A percentile compares a stretch with the other conserved stretches of the same genome.
Conservation (phyloP, 1,284 basidiomycete species). For the Polyporus tsugae region DNA sequence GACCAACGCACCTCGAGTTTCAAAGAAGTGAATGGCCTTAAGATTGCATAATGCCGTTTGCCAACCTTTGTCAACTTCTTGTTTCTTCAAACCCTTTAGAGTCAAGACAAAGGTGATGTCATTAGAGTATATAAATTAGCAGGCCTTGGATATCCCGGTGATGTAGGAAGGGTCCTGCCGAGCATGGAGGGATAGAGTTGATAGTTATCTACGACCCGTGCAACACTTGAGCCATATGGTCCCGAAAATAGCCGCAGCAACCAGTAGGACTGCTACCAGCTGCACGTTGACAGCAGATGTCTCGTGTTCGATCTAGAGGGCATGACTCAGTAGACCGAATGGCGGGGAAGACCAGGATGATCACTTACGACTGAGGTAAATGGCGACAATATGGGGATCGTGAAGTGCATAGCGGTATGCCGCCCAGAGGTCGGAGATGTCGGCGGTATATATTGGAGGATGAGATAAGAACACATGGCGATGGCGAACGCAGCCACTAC, state of each 20-base stretch:
- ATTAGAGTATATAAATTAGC: neutral
- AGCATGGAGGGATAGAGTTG: neutral
- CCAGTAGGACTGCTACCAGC: slow-evolving; percentile 47
- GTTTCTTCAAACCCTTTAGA: no score
- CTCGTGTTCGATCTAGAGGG: slow-evolving; percentile 65
- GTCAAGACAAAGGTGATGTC: no score
- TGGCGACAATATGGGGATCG: slow-evolving; percentile 73
- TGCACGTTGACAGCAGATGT: slow-evolving; percentile 60
- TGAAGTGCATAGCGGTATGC: slow-evolving; percentile 60
- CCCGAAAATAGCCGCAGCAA: slow-evolving; percentile 8
- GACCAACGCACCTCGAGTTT: neutral
- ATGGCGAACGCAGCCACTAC: neutral
- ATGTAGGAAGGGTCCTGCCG: neutral
- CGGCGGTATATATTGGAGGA: neutral
- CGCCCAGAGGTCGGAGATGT: slow-evolving; percentile 39
- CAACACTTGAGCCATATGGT: slow-evolving; percentile 27
- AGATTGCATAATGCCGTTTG: no score
- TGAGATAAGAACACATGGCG: neutral
- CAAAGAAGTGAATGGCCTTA: no score
- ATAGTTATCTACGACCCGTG: neutral
- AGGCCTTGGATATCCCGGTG: neutral
- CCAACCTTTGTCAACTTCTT: no score
- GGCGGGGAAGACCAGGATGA: slow-evolving; percentile 33
- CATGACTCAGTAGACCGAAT: neutral
- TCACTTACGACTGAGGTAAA: slow-evolving; percentile 67